Percentiles rank a stretch among this genome's conserved stretches.
These are phyloP conservation scores for Leccinum pachyderme DNA, from an alignment of 1,284 basidiomycete genomes.

Conservation along the genomic window DNA sequence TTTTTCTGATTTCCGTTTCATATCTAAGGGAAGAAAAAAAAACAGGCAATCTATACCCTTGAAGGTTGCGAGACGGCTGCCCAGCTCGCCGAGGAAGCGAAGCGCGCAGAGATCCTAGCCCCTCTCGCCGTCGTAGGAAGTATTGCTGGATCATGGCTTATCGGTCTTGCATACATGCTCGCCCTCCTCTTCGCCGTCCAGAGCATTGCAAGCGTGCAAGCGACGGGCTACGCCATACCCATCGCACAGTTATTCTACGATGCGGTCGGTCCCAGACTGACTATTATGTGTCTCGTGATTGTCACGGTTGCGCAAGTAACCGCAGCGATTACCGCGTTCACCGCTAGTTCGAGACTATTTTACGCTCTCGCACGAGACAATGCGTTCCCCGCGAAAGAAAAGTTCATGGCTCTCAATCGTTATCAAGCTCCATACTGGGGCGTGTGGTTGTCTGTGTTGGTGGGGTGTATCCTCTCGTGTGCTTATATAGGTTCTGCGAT, in stretches of 20 bases:
- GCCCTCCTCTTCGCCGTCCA: conserved; percentile 59
- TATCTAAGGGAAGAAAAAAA: neutral
- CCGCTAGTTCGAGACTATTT: conserved; percentile 55
- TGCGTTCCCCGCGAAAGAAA: conserved; percentile 45
- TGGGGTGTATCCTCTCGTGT: conserved; percentile 56
- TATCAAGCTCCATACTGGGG: conserved; percentile 57
- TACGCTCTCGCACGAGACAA: conserved; percentile 58
- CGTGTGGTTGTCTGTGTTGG: conserved; percentile 52
- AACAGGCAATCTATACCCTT: conserved; percentile 56
- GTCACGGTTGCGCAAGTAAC: conserved; percentile 53
- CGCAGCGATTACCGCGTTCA: conserved; percentile 60
- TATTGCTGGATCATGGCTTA: conserved; percentile 60
- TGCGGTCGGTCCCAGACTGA: conserved; percentile 47
- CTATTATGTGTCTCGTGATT: conserved; percentile 52
- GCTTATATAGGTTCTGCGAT: conserved; percentile 57
- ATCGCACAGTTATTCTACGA: conserved; percentile 60
- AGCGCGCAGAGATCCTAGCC: conserved; percentile 54
- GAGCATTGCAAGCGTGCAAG: conserved; percentile 48
- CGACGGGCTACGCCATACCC: conserved; percentile 52
- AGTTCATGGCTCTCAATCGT: conserved; percentile 51
- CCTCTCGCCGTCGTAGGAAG: conserved; percentile 55
- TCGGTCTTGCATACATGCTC: conserved; percentile 59
- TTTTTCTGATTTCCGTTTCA: neutral
- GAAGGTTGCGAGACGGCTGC: conserved; percentile 65
- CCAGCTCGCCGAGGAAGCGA: conserved; percentile 60